A percentile compares a stretch with the other conserved stretches of the same genome.
phyloP scores from a whole-genome alignment of 2,329 filamentous ascomycete genomes.

The Fusarium sp. region DNA sequence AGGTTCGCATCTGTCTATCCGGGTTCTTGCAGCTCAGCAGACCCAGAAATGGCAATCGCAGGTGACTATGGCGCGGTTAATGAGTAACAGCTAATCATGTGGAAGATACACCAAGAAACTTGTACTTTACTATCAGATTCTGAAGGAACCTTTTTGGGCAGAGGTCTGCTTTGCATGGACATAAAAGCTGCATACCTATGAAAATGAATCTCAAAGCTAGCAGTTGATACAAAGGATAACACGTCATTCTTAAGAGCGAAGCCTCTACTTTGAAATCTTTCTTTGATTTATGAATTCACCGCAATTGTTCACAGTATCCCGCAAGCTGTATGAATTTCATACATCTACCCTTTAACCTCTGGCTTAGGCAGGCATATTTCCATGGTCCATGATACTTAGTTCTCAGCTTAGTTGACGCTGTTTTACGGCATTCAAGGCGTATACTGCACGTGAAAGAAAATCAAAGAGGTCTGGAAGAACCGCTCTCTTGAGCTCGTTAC shows the following conservation, averaged over 20 bases:
- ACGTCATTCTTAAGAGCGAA: too few relatives aligned
- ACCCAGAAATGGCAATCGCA: constrained; percentile 4
- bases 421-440: background rate
- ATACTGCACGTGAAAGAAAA: background rate
- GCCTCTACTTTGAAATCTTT: too few relatives aligned
- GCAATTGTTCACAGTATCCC: too few relatives aligned
- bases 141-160: constrained; percentile 18
- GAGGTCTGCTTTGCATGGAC: background rate
- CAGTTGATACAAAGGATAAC: too few relatives aligned
- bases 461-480: constrained; percentile 9
- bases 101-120: rapidly evolving
- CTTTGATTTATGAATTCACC: too few relatives aligned
- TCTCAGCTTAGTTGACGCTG: rapidly evolving
- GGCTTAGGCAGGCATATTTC: background rate
- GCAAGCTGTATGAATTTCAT: background rate
- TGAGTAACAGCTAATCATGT: background rate
- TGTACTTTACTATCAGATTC: constrained; percentile 9
- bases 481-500: too few relatives aligned
- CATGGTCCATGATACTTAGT: rapidly evolving
- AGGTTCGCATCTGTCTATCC: constrained; percentile 42
- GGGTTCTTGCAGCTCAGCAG: constrained; percentile 38
- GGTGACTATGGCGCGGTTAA: constrained; percentile 14
- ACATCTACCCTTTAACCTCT: background rate
- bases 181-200: background rate
- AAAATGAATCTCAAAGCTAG: too few relatives aligned